Base-by-base conservation (phyloP, 345 rosid genomes). In the Arabis hirsuta region DNA sequence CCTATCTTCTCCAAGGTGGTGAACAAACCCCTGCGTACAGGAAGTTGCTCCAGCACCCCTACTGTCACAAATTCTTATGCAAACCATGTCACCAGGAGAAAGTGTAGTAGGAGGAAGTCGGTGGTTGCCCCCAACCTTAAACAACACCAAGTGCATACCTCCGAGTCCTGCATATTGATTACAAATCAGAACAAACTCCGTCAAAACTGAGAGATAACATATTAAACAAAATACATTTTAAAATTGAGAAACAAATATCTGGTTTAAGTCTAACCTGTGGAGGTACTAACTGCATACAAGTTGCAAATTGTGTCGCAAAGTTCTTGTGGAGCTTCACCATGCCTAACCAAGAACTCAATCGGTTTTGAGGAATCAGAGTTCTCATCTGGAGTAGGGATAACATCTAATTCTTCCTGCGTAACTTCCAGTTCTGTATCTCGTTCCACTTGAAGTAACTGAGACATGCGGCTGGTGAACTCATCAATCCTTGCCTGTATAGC, bases 21-120 rank as follows among this genome's bases (percentile, higher is more conserved):
- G 83, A 77, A 94, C 92, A 74, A 94, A 94, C 29, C 97, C 98
- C 78, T 94, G 97, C 78, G 90, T 68, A 81, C 91, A 88, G 29
- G 97, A 82, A 26, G 95, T 86, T 32, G 97, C 90, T 71, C 87
- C 90, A 7, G 98, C 97, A 66, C 97, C 98, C 80, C 87, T 86
- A 62, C 88, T 85, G 74, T 94, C 90, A 24, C 92, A 94, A 47
- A 80, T 77, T 80, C 98, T 85, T 65, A 94, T 95, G 67, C 97
- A 94, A 60, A 94, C 96, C 98, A 91, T 94, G 72, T 94, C 97
- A 67, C 98, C 98, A 53, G 98, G 98, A 51, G 98, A 91, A 71
- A 91, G 93, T 26, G 88, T 87, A 4, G 95, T 91, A 12, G 98
- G 98, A 2, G 98, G 98, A 50, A 94, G 78, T 62, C 96, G 82